These are phyloP conservation scores for Globisporangium alternatum DNA, from an alignment of 352 stramenopile genomes.

Conservation along the genomic window DNA sequence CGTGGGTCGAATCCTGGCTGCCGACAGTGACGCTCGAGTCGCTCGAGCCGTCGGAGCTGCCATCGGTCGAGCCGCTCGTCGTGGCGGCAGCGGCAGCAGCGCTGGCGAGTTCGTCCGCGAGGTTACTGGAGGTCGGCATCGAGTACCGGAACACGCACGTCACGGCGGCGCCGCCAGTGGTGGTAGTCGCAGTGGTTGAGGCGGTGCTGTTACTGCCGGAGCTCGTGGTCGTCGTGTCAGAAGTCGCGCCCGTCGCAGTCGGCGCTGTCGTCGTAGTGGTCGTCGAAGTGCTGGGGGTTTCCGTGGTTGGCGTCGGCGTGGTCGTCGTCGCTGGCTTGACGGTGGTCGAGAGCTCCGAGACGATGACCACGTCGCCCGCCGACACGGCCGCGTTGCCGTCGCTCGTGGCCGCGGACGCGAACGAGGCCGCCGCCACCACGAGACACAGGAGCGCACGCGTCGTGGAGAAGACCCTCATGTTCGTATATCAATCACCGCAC, in stretches of 20 bases:
- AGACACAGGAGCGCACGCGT: conserved; percentile 11
- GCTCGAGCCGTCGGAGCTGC: conserved; percentile 16
- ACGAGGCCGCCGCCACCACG: neutral
- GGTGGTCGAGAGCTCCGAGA: conserved; percentile 4
- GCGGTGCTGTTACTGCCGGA: conserved; percentile 1
- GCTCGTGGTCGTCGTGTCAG: conserved; percentile 5
- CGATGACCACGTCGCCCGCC: conserved; percentile 11
- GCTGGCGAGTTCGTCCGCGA: conserved; percentile 30
- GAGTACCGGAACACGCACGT: conserved; percentile 54
- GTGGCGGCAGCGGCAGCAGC: conserved; percentile 7
- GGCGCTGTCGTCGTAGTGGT: conserved; percentile 1
- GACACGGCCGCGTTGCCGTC: conserved; percentile 11
- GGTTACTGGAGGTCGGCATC: conserved; percentile 50
- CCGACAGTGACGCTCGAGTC: conserved; percentile 17
- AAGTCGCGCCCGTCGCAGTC: neutral
- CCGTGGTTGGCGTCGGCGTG: neutral
- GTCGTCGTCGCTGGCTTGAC: neutral
- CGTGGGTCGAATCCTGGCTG: conserved; percentile 12
- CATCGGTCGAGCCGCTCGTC: conserved; percentile 21
- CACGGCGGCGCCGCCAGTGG: conserved; percentile 17
- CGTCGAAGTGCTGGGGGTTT: conserved; percentile 4
- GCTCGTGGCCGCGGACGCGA: neutral
- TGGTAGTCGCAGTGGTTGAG: conserved; percentile 4
- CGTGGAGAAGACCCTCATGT: conserved; percentile 14
- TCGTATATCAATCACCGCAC: neutral